Conservation (phyloP, 106 monocot species). For the Xerophyta viscosa region DNA sequence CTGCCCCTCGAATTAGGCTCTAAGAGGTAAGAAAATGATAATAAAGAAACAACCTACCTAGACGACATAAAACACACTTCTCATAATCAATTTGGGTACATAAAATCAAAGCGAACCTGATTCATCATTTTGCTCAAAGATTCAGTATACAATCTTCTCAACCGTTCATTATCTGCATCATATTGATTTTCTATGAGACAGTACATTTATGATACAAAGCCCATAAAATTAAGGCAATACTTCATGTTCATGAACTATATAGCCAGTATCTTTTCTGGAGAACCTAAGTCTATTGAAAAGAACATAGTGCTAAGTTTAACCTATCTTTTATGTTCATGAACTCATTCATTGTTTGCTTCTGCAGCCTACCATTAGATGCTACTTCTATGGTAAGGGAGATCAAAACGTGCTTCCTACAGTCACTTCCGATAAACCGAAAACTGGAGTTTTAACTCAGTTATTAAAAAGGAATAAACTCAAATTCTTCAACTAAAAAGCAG, state of each 20-base stretch:
- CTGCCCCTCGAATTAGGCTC: too few species aligned
- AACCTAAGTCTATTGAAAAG: neutral
- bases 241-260: neutral
- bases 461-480: too few species aligned
- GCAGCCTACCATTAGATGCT: too few species aligned
- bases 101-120: slow-evolving; percentile 25
- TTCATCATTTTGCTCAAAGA: slow-evolving; percentile 36
- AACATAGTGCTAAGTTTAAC: neutral
- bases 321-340: neutral
- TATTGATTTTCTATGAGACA: neutral
- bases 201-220: neutral
- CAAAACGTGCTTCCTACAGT: too few species aligned
- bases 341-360: too few species aligned
- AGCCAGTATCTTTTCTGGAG: too few species aligned
- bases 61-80: neutral
- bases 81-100: neutral
- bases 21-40: too few species aligned
- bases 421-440: too few species aligned
- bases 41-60: too few species aligned
- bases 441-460: too few species aligned
- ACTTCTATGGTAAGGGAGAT: too few species aligned
- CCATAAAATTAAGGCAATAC: neutral
- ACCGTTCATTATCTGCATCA: slow-evolving; percentile 47
- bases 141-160: slow-evolving; percentile 44
- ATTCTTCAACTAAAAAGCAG: too few species aligned